phyloP scores from a whole-genome alignment of 2,329 filamentous ascomycete species.

The Exserohilum rostratum region DNA sequence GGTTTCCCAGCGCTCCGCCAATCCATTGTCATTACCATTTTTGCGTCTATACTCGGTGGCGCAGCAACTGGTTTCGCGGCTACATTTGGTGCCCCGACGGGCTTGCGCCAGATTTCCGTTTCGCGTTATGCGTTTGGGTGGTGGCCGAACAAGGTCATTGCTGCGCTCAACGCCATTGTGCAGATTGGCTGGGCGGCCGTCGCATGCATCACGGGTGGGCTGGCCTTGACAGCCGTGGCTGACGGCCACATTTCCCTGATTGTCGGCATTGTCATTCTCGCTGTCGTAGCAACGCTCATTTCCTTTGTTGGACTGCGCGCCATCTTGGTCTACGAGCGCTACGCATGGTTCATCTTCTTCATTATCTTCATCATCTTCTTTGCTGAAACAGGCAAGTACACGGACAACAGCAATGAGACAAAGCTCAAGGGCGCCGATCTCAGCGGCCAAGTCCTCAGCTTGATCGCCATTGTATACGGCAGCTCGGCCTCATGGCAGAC shows the following conservation, averaged over 20 bases:
- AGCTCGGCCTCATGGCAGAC: slow-evolving; percentile 51
- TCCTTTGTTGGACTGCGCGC: slow-evolving; percentile 51
- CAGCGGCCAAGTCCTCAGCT: slow-evolving; percentile 37
- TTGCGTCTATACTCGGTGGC: slow-evolving; percentile 51
- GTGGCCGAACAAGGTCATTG: slow-evolving; percentile 57
- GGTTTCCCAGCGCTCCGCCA: slow-evolving; percentile 46
- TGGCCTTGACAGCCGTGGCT: slow-evolving; percentile 51
- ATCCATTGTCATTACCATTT: slow-evolving; percentile 49
- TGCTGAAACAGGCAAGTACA: slow-evolving; percentile 53
- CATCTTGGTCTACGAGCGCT: slow-evolving; percentile 57
- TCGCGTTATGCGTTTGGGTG: slow-evolving; percentile 59
- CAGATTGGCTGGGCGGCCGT: slow-evolving; percentile 53
- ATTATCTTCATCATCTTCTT: slow-evolving; percentile 57
- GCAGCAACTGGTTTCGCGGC: slow-evolving; percentile 51
- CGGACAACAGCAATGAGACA: slow-evolving; percentile 48
- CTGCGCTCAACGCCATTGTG: slow-evolving; percentile 55
- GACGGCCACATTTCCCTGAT: slow-evolving; percentile 52
- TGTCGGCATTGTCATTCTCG: slow-evolving; percentile 54
- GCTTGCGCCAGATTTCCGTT: slow-evolving; percentile 53
- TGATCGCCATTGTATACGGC: slow-evolving; percentile 44
- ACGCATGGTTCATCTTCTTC: slow-evolving; percentile 57
- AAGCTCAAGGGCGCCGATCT: slow-evolving; percentile 42
- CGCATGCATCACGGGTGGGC: slow-evolving; percentile 52
- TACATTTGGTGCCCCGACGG: slow-evolving; percentile 51
- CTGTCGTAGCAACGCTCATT: slow-evolving; percentile 46